Evolutionary conservation across 129 eudicot species (phyloP), one percentile per base, ranked within the genome.

Genomic region (Flaveria bidentis): DNA sequence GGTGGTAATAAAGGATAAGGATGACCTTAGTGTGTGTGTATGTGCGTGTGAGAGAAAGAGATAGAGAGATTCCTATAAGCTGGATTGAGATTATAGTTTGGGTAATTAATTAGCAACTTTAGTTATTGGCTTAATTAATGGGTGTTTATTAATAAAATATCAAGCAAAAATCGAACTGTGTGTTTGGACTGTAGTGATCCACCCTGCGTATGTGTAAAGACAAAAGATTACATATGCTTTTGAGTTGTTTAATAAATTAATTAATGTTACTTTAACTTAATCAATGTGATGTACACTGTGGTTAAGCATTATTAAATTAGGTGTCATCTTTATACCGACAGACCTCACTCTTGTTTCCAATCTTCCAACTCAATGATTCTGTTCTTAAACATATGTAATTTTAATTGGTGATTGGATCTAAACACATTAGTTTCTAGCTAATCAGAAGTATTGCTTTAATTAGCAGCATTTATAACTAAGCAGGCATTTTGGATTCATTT

Each of bases 251-350:
- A 77, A 77, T 82, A 55, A 41, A 9, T 18, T 75, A 69, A 81
- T 28, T 74, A 73, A 22, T 25, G 62, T 72, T 65, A 49, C 28
- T 61, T 44, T 44, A 55, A 75, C 47, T 82, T 71, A 50, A 62
- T 70, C 57, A 82, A 82, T 71, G 70, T 62, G 69, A 22, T 71
- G 12, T 61, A 63, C 78, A 65, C 81, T 82, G 61, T 82, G 66
- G 55, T 71, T 67, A 72, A 70, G 36, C 49, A 71, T 76, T 77
- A 85, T 57, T 61, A 47, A 67, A 85, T 64, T 85, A 76, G 77
- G 62, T 88, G 92, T 85, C 86, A 83, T 74, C 81, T 83, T 82
- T 80, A 80, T 83, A 82, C 89, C 92, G 92, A 83, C 92, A 88
- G 28, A 76, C 52, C 67, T 65, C 51, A 67, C 76, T 68, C 87